phyloP scores from a whole-genome alignment of 1,284 basidiomycete genomes.

The Trametes pubescens region DNA sequence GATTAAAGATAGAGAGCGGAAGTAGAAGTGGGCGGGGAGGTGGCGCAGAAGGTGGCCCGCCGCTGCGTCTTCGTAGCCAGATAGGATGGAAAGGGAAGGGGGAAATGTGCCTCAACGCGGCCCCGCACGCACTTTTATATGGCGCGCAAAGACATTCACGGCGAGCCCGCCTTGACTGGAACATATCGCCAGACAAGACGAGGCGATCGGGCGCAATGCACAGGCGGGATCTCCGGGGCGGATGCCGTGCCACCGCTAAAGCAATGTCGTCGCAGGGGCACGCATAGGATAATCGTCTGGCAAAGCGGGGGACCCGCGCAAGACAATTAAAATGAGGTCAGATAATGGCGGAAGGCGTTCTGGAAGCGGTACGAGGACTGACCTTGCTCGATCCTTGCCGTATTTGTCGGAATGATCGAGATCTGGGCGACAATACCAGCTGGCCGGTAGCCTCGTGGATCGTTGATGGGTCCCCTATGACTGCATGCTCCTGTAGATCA shows the following conservation, averaged over 20 bases:
- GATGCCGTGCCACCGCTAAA: not conserved
- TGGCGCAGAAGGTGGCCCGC: slow-evolving; percentile 25
- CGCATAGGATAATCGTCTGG: slow-evolving; percentile 8
- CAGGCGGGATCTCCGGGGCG: slow-evolving; percentile 18
- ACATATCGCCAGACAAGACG: slow-evolving; percentile 25
- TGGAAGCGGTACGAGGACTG: slow-evolving; percentile 4
- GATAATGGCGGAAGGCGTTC: slow-evolving; percentile 2
- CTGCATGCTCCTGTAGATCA: slow-evolving; percentile 16
- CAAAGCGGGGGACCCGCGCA: slow-evolving; percentile 12
- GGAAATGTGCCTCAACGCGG: slow-evolving; percentile 16
- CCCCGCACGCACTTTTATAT: slow-evolving; percentile 22
- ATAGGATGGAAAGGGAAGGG: slow-evolving; percentile 4
- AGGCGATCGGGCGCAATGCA: slow-evolving; percentile 17
- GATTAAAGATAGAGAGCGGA: slow-evolving; percentile 26
- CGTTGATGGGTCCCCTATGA: slow-evolving; percentile 10
- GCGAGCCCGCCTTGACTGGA: slow-evolving; percentile 4
- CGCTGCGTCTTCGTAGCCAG: slow-evolving; percentile 22
- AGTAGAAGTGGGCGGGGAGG: slow-evolving; percentile 8
- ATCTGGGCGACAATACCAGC: slow-evolving; percentile 25
- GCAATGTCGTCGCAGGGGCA: slow-evolving; percentile 8
- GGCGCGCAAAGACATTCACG: not conserved
- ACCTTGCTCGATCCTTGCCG: slow-evolving; percentile 10
- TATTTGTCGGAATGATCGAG: slow-evolving; percentile 17
- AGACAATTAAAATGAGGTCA: slow-evolving; percentile 22
- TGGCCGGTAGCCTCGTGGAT: slow-evolving; percentile 31